These are phyloP conservation scores for Didymella segeticola DNA, from an alignment of 2,329 filamentous ascomycete genomes.

Conservation along the genomic window DNA sequence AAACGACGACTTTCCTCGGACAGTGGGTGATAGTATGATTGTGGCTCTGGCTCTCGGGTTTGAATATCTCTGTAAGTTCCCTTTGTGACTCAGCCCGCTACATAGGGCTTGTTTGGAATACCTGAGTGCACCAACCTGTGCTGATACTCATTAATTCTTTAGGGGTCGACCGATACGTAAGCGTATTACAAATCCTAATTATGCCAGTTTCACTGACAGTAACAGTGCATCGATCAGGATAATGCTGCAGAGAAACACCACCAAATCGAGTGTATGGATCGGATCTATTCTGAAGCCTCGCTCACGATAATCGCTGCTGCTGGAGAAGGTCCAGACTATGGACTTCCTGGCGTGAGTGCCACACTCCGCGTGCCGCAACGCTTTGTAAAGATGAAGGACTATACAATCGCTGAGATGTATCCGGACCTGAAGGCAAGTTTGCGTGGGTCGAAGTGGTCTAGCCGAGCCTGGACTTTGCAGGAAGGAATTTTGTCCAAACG, in stretches of 20 bases:
- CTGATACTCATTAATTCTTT: too few relatives aligned
- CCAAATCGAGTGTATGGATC: not conserved
- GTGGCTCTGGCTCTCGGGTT: not conserved
- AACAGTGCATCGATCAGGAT: not conserved
- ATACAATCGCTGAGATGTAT: not conserved
- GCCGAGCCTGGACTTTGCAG: not conserved
- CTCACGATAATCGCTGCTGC: not conserved
- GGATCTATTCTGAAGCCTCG: not conserved
- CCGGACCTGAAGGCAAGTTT: not conserved
- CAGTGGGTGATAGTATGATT: not conserved
- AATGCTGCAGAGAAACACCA: not conserved
- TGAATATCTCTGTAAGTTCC: not conserved
- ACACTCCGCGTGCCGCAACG: too few relatives aligned
- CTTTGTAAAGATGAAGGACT: not conserved
- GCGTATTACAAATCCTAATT: too few relatives aligned
- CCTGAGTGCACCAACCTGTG: too few relatives aligned
- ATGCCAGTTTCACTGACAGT: too few relatives aligned
- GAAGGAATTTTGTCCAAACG: slow-evolving; percentile 1
- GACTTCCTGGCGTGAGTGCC: not conserved
- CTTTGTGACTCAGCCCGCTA: too few relatives aligned
- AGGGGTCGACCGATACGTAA: too few relatives aligned
- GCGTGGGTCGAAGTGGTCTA: not conserved
- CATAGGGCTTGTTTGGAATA: too few relatives aligned
- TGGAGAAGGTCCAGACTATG: not conserved
- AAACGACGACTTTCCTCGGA: not conserved